These are phyloP conservation scores for Lepidium aucheri DNA, from an alignment of 345 rosid species.

Conservation along the genomic window DNA sequence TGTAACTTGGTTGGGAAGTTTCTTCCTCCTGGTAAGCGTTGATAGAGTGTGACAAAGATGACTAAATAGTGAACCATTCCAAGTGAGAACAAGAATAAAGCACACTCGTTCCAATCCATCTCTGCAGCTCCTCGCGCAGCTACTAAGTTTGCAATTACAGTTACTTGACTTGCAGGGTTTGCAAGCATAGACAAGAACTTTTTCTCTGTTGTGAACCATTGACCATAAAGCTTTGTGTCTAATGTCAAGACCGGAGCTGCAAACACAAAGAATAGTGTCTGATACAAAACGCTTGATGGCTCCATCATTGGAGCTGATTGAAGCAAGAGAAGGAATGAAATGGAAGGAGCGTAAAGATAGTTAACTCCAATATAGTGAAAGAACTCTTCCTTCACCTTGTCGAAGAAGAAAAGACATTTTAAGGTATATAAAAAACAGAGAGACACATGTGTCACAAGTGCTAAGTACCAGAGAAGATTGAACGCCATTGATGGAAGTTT, in stretches of 20 bases:
- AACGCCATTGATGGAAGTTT: constrained; percentile 36
- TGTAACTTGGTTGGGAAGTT: constrained; percentile 36
- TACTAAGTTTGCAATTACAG: constrained; percentile 54
- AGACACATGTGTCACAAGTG: constrained; percentile 26
- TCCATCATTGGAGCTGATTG: constrained; percentile 43
- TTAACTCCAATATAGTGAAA: constrained; percentile 50
- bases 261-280: constrained; percentile 35
- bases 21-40: constrained; percentile 40
- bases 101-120: constrained; percentile 55
- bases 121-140: constrained; percentile 50
- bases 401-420: constrained; percentile 32
- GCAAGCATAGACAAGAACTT: constrained; percentile 45
- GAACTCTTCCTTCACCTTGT: constrained; percentile 47
- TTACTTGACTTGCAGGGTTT: constrained; percentile 58
- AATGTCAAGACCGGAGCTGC: constrained; percentile 42
- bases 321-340: constrained; percentile 58
- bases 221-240: constrained; percentile 64
- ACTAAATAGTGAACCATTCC: constrained; percentile 62
- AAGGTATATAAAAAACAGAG: constrained; percentile 35
- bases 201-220: constrained; percentile 68
- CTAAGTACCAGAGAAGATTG: constrained; percentile 38
- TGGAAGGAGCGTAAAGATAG: constrained; percentile 62
- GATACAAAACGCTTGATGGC: constrained; percentile 2
- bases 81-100: constrained; percentile 52
- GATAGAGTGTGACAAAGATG: constrained; percentile 68